Evolutionary conservation across 441 rosid species (phyloP).

Genomic region (Gossypium schwendimanii): DNA sequence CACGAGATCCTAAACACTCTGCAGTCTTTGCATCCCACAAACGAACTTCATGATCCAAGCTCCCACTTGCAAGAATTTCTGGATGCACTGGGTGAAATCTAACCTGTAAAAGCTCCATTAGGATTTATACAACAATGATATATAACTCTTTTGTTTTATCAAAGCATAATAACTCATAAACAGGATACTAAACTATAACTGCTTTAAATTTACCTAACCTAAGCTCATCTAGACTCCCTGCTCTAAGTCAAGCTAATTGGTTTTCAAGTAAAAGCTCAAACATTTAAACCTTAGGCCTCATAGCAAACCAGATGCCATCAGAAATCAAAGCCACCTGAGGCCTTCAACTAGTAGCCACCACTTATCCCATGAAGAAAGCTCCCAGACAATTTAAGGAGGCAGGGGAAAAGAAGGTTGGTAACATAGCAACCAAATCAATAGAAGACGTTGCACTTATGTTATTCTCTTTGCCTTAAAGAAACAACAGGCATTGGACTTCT

Average conservation of each 20-base stretch:
- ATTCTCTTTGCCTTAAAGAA: neutral
- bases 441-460: neutral
- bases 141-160: no score
- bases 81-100: slow-evolving; percentile 79
- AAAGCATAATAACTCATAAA: neutral
- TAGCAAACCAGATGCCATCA: neutral
- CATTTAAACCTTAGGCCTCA: neutral
- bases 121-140: slow-evolving; percentile 5
- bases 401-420: neutral
- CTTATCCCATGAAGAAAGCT: neutral
- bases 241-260: neutral
- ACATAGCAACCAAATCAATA: neutral
- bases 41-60: slow-evolving; percentile 87
- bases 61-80: slow-evolving; percentile 89
- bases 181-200: neutral
- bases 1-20: slow-evolving; percentile 70
- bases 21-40: slow-evolving; percentile 77
- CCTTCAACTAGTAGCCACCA: neutral
- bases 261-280: neutral
- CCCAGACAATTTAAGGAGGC: neutral
- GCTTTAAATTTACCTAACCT: neutral
- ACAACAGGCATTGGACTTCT: neutral
- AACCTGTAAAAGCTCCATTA: slow-evolving; percentile 51
- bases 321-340: neutral
- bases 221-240: neutral